Percentiles rank a stretch among this genome's conserved stretches.
Evolutionary conservation across 768 basidiomycete genomes (phyloP).

Genomic region (Steccherinum ochraceum): DNA sequence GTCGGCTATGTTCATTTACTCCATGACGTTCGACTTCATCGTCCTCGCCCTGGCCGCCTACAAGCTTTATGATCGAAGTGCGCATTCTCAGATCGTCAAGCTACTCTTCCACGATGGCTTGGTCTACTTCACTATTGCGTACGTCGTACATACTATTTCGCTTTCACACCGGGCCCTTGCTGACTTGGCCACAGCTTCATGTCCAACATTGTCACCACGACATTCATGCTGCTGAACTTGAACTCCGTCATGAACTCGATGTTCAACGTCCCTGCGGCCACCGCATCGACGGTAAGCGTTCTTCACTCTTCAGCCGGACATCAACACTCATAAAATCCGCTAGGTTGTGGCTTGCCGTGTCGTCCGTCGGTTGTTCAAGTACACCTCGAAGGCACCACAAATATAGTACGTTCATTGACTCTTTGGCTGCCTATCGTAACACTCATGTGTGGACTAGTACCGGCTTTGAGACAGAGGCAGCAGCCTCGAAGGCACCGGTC

Average conservation of each 20-base stretch:
- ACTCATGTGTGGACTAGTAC: no score
- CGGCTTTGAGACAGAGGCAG: no score
- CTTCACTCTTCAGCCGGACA: no score
- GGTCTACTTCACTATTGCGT: conserved; percentile 4
- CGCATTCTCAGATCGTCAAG: not conserved
- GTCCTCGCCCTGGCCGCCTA: conserved; percentile 1
- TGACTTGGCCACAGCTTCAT: conserved; percentile 46
- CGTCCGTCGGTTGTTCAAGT: no score
- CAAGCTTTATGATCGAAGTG: conserved; percentile 3
- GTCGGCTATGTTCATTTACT: conserved; percentile 64
- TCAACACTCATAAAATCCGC: no score
- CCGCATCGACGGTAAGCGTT: not conserved
- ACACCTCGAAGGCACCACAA: no score
- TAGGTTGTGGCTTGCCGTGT: no score
- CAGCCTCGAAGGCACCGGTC: no score
- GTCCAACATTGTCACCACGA: conserved; percentile 55
- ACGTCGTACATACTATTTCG: conserved; percentile 2
- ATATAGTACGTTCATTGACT: no score
- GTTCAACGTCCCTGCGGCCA: not conserved
- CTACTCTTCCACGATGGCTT: conserved; percentile 4
- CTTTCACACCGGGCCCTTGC: not conserved
- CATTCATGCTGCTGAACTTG: conserved; percentile 62
- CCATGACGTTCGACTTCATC: conserved; percentile 25
- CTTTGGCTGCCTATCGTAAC: no score
- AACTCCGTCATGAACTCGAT: conserved; percentile 45